Evolutionary conservation across 768 basidiomycete genomes (phyloP).

Genomic region (Xerocomellus intermedius): DNA sequence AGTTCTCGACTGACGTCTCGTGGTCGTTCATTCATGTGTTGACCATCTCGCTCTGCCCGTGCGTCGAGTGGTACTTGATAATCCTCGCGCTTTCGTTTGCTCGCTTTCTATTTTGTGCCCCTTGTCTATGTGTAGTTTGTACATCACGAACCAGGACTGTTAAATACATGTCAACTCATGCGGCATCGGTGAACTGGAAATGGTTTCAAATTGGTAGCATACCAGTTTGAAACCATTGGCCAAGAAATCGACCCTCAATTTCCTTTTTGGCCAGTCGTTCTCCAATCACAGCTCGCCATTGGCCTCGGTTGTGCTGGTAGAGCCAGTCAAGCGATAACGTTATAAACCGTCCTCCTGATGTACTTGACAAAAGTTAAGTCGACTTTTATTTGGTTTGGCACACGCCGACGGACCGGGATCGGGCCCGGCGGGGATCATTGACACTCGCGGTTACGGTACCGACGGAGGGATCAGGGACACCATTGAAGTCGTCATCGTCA

Average conservation of each 20-base stretch:
- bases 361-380: not conserved
- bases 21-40: not conserved
- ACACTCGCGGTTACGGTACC: not conserved
- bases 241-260: no score
- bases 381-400: not conserved
- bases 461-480: not conserved
- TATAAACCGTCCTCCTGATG: no score
- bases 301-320: no score
- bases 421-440: not conserved
- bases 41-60: not conserved
- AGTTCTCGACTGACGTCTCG: not conserved
- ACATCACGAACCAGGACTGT: not conserved
- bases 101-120: not conserved
- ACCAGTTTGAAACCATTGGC: no score
- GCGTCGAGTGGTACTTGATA: not conserved
- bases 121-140: not conserved
- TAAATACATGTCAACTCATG: not conserved
- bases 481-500: not conserved
- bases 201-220: no score
- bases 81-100: not conserved
- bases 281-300: no score
- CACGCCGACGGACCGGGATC: not conserved
- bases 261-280: no score
- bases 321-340: no score
- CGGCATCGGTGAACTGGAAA: no score